Conservation (phyloP, 2,329 filamentous ascomycete genomes). For the Cadophora sp. region DNA sequence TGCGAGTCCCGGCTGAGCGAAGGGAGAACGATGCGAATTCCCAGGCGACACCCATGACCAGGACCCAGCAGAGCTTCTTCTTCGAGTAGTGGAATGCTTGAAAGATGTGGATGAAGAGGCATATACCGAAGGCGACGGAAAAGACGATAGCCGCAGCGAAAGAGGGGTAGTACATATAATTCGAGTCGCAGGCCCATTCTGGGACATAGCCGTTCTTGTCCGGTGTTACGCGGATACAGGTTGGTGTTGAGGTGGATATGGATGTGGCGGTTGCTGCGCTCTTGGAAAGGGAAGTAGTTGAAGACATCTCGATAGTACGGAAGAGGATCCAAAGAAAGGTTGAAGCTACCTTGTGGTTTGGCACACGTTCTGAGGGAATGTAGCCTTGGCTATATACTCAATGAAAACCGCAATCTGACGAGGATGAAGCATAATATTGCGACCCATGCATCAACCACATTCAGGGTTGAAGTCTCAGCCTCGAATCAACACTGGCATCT, state of each 20-base stretch:
- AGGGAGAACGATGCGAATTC: conserved; percentile 50
- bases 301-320: conserved; percentile 28
- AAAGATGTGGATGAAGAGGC: conserved; percentile 43
- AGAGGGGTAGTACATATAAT: conserved; percentile 49
- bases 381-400: conserved; percentile 14
- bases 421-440: neutral
- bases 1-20: conserved; percentile 48
- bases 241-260: conserved; percentile 29
- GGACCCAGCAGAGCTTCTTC: conserved; percentile 50
- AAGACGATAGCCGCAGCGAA: conserved; percentile 47
- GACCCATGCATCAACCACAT: neutral
- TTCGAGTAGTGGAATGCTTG: conserved; percentile 48
- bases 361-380: neutral
- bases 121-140: conserved; percentile 46
- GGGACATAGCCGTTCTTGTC: conserved; percentile 48
- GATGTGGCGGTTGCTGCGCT: conserved; percentile 31
- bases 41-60: conserved; percentile 52
- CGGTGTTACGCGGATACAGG: conserved; percentile 43
- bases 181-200: conserved; percentile 45
- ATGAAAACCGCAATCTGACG: neutral
- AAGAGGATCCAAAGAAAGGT: neutral
- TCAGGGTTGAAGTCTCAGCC: neutral
- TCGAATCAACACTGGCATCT: neutral
- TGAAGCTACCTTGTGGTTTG: neutral
- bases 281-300: conserved; percentile 24